Base-by-base conservation (phyloP, 2,329 filamentous ascomycete species). In the Neopestalotiopsis rosae region DNA sequence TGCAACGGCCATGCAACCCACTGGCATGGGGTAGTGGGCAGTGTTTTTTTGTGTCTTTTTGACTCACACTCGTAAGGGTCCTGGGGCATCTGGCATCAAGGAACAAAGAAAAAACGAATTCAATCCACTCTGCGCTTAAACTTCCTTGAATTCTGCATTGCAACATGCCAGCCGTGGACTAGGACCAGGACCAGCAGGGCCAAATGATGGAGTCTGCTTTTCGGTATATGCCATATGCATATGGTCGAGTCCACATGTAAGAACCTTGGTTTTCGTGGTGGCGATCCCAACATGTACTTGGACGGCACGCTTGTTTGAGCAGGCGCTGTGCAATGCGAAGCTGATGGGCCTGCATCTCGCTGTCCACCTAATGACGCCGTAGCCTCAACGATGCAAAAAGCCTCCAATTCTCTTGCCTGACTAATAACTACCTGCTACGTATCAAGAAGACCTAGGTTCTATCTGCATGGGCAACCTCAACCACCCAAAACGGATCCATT, bases 291-390 rank as follows among this genome's bases (percentile, higher is more conserved):
- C 14, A 52, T 52, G 45, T 28, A 52, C 45, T 61, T 34, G 58
- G n/a, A 61, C 14, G 28, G 32, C 34, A 63, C 28, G 30, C 14
- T 17, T 30, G 62, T 65, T 52, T 28, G 38, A 65, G 24, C 24
- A 65, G 62, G 62, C 62, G 62, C 62, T 65, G 62, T 34, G 9
- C 30, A 38, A 40, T n/a, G 14, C 38, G 28, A 59, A 6, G 57
- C 24, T 28, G 57, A 12, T 30, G 10, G 57, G 13, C 57, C 57
- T 30, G 57, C 57, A 14, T n/a, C 24, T 13, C 30, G 20, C 57
- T 17, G 24, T 24, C 57, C 57, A 59, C 30, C 57, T 59, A 52
- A 52, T 10, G 45, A 17, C 45, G 45, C 45, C 17, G 45, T 5
- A 52, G 45, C 14, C 45, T 52, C 45, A 20, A 52, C 45, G 17